phyloP scores from a whole-genome alignment of 306 rosid genomes.

The Lithocarpus polystachyus region DNA sequence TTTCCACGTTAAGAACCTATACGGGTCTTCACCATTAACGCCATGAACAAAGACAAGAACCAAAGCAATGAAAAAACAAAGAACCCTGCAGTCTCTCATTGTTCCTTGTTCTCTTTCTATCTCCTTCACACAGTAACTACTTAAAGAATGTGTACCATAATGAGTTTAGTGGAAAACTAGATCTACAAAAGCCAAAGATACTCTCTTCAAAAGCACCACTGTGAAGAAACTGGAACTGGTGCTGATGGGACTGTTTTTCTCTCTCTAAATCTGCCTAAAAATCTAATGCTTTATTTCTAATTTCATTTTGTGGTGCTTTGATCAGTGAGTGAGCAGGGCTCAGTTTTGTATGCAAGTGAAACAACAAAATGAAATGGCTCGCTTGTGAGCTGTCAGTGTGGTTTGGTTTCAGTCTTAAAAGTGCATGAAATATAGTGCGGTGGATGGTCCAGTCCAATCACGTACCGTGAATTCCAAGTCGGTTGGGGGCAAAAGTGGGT shows the following conservation, averaged over 20 bases:
- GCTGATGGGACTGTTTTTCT: neutral
- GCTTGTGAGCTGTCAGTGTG: slow-evolving; percentile 38
- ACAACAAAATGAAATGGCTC: slow-evolving; percentile 18
- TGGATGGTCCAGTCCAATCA: slow-evolving; percentile 7
- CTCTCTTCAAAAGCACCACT: neutral
- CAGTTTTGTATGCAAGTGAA: slow-evolving; percentile 9
- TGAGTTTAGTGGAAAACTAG: neutral
- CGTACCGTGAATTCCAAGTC: neutral
- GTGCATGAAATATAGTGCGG: neutral
- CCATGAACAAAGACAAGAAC: slow-evolving; percentile 32
- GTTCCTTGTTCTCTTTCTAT: neutral
- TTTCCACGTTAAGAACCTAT: slow-evolving; percentile 79
- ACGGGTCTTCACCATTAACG: slow-evolving; percentile 73
- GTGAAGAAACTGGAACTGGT: neutral
- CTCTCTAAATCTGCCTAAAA: slow-evolving; percentile 8
- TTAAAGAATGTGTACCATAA: neutral
- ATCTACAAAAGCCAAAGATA: slow-evolving; percentile 4
- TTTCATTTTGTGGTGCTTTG: neutral
- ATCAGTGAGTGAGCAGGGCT: neutral
- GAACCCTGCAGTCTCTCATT: slow-evolving; percentile 15
- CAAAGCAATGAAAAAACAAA: slow-evolving; percentile 22
- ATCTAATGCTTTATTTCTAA: neutral
- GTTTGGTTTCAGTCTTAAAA: neutral
- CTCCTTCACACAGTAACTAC: neutral
- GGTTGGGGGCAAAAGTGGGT: neutral